These are phyloP conservation scores for Mortierella sp. DNA, from an alignment of 371 early-diverging fungal species.

Conservation along the genomic window DNA sequence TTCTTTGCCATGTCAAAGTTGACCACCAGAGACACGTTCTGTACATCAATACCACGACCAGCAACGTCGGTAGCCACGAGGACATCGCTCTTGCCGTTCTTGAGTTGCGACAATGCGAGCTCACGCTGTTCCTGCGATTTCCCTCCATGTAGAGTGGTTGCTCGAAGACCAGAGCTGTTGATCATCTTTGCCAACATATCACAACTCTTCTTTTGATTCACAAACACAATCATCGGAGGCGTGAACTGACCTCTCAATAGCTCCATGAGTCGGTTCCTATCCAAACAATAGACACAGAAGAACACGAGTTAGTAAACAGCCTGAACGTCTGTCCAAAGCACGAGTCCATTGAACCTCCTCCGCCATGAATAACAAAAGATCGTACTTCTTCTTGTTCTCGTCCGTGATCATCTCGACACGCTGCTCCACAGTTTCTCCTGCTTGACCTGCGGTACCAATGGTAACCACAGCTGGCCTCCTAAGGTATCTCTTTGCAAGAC, in stretches of 20 bases:
- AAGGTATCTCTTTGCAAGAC: conserved; percentile 92
- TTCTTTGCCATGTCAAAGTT: conserved; percentile 98
- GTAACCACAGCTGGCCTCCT: conserved; percentile 95
- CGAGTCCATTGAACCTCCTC: too few relatives aligned
- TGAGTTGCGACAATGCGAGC: conserved; percentile 75
- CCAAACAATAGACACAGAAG: neutral
- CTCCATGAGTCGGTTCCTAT: conserved; percentile 78
- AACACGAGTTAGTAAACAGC: neutral
- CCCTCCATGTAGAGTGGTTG: conserved; percentile 92
- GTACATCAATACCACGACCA: conserved; percentile 98
- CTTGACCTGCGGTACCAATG: conserved; percentile 97
- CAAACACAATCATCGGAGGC: conserved; percentile 96
- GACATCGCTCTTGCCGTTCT: conserved; percentile 77
- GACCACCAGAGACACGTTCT: conserved; percentile 95
- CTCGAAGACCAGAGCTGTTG: conserved; percentile 75
- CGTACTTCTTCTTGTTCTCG: conserved; percentile 84
- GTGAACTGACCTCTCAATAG: conserved; percentile 73
- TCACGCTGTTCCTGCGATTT: conserved; percentile 96
- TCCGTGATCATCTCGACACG: conserved; percentile 91
- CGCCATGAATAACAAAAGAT: neutral
- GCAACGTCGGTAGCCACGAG: conserved; percentile 98
- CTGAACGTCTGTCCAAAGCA: too few relatives aligned
- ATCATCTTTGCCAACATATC: conserved; percentile 80
- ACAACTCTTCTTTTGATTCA: conserved; percentile 93
- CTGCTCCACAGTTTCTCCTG: conserved; percentile 95